Base-by-base conservation (phyloP, 2,329 filamentous ascomycete genomes). In the Phyllosticta citrichinensis region DNA sequence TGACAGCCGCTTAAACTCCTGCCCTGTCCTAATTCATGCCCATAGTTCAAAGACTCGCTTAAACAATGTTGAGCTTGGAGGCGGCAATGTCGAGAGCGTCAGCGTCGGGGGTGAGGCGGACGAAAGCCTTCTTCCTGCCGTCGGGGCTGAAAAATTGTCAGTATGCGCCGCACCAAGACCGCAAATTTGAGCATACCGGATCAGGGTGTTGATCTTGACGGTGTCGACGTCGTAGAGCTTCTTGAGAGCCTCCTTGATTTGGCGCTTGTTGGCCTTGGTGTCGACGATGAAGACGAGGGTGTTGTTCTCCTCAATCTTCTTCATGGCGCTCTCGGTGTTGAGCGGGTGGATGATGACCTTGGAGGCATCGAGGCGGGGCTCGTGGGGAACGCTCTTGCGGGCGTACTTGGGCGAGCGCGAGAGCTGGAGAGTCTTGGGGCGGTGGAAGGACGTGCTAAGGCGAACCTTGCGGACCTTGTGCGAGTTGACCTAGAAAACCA, bases 241-340 rank as follows among this genome's bases (percentile, higher is more conserved):
- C 91, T 97, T 99, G 70, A 99, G 83, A 66, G 93, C 89, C 73
- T 86, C 83, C 86, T 97, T 97, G 83, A 99, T 99, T 84, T 99
- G 94, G 77, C 91, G 87, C 90, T 99, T 99, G 87, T 99, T 99
- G 79, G 93, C 87, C 72, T 75, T 75, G 79, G 93, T 82, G 71
- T 97, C 89, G 75, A 95, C 91, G 71, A 96, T 96, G 85, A 97
- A 97, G 76, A 96, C 91, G 58, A 99, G 87, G 70, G 94, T 99
- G 87, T 99, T 99, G 87, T 99, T 92, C 88, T 99, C 94, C 85
- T 99, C 94, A 72, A 99, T 97, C 89, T 97, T 97, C 91, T 99
- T 99, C 93, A 99, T 97, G 75, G 95, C 94, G 75, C 88, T 94
- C 88, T 99, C 94, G 64, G 94, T 99, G 88, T 99, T 99, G 76